Conservation (phyloP, 2,329 filamentous ascomycete species). For the Davidsoniella neocaledoniae region DNA sequence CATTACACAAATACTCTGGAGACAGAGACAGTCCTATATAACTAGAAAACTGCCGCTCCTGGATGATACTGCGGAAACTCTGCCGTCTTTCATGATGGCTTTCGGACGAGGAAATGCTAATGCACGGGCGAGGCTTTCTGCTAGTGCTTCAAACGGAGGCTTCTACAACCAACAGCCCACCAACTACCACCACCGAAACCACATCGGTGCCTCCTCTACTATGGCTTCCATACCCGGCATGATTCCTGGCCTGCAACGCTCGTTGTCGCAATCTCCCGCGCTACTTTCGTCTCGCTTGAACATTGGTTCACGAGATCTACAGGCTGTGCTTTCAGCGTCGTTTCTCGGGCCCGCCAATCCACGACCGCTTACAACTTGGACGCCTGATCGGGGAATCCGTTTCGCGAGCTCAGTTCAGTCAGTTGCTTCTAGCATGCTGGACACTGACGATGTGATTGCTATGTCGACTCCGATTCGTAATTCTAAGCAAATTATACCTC, state of each 20-base stretch:
- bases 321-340: no score
- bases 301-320: no score
- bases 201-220: not conserved
- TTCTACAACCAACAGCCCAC: not conserved
- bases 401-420: not conserved
- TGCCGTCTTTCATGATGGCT: constrained; percentile 3
- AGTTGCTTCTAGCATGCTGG: not conserved
- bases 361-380: not conserved
- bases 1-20: no score
- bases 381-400: constrained; percentile 3
- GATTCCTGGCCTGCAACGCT: not conserved
- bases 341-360: no score
- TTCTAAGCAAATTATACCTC: no score
- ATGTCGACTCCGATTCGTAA: no score
- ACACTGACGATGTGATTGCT: no score
- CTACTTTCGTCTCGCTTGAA: no score
- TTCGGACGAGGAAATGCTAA: constrained; percentile 4
- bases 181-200: not conserved
- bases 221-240: not conserved
- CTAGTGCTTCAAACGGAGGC: not conserved
- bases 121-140: constrained; percentile 2
- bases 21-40: no score
- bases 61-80: no score
- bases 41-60: no score
- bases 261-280: not conserved